Evolutionary conservation across 805 yeast genomes (phyloP).

Genomic region (Metschnikowia amazonensis): DNA sequence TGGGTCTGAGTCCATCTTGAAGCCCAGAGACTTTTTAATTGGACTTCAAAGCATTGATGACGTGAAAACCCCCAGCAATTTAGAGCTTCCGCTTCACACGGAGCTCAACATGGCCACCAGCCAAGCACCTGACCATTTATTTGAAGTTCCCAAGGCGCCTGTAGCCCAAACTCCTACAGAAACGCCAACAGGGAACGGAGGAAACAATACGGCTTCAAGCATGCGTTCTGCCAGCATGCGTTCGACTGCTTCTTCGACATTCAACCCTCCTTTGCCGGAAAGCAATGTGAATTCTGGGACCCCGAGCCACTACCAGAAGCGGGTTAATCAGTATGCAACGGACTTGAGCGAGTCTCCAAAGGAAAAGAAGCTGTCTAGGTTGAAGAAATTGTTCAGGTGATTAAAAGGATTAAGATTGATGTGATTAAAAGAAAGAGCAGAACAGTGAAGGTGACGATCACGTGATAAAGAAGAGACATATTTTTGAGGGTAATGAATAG

Average conservation of each 20-base stretch:
- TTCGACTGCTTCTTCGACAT: not conserved
- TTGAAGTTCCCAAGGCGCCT: constrained; percentile 12
- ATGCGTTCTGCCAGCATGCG: not conserved
- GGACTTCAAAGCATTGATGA: constrained; percentile 41
- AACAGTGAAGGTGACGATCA: too few species aligned
- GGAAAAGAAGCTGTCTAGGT: constrained; percentile 19
- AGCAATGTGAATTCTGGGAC: constrained; percentile 6
- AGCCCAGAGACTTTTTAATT: constrained; percentile 48
- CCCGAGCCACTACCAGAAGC: constrained; percentile 15
- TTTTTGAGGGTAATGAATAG: too few species aligned
- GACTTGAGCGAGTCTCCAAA: constrained; percentile 14
- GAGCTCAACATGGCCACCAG: constrained; percentile 13
- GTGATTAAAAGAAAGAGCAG: too few species aligned
- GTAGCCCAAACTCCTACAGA: not conserved
- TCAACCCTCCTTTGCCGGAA: constrained; percentile 10
- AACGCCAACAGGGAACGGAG: not conserved
- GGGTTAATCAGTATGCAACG: constrained; percentile 12
- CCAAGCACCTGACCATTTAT: constrained; percentile 18
- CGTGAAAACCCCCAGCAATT: constrained; percentile 33
- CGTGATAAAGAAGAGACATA: too few species aligned
- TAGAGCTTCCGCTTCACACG: constrained; percentile 31
- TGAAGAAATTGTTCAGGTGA: constrained; percentile 18
- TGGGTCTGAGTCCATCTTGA: constrained; percentile 31
- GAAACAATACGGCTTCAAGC: not conserved
- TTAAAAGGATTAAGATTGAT: too few species aligned